Evolutionary conservation across 768 basidiomycete species (phyloP), one percentile per base, ranked within the genome.

Genomic region (Leccinellum luteum): DNA sequence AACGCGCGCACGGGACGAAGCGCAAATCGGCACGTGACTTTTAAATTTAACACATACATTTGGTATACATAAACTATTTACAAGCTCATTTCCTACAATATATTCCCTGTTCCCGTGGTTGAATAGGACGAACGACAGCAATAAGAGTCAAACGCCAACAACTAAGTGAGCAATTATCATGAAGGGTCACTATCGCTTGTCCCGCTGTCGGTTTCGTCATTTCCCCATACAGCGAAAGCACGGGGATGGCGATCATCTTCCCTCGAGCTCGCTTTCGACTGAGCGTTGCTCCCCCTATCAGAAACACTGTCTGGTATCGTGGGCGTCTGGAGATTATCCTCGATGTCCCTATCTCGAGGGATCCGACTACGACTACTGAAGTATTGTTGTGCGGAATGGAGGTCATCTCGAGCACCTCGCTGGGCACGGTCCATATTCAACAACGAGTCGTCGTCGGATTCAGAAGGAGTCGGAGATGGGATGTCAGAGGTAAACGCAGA

Each of bases 141-240:
- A 38, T 28, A 3, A 38, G n/a, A 19, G 27, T 28, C n/a, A 41
- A 30, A 25, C 41, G 9, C 30, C 47, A 28, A 31, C 32, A 47
- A 17, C 31, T n/a, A 30, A 21, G 19, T 14, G 27, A 30, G 14
- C 23, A 14, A 5, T 2, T 6, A 32, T 41, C 19, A 6, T 73
- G 62, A 78, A 28, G 66, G 66, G 57, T 87, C 86, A 52, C 80
- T 85, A 64, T 92, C 90, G 60, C 90, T 92, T 14, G 89, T 79
- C 65, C 86, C 87, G 68, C 89, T 90, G 63, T 94, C 92, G 55
- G 89, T 92, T 72, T 93, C 92, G 66, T 94, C 92, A 41, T 91
- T 87, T 1, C 92, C 92, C 84, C 85, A 91, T 12, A 90, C 89
- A 19, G 92, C 92, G 65, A 94, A 94, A 8, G 89, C 86, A 34